A percentile compares a stretch with the other conserved stretches of the same genome.
Evolutionary conservation across 768 basidiomycete species (phyloP).

Genomic region (Daedaleopsis nitida): DNA sequence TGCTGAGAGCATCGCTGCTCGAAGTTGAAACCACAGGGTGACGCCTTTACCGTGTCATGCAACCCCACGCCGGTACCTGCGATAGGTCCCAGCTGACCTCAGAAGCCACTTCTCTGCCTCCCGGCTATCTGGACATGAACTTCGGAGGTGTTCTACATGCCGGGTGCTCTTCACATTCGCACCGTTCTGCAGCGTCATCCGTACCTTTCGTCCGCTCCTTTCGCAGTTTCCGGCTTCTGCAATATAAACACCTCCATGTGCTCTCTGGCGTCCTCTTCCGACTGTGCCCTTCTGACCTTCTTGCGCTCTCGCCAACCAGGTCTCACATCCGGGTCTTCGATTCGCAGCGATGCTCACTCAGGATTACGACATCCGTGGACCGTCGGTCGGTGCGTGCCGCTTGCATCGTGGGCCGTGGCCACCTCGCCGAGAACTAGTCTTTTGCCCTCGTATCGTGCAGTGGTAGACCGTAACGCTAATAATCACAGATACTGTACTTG

Average conservation of each 20-base stretch:
- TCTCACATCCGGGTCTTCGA: too few relatives aligned
- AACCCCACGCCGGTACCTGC: not conserved
- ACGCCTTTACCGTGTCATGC: not conserved
- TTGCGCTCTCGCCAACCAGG: not conserved
- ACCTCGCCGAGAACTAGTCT: too few relatives aligned
- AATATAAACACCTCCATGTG: not conserved
- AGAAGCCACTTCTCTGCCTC: not conserved
- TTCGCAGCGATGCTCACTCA: too few relatives aligned
- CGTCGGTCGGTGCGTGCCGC: too few relatives aligned
- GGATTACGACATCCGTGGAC: too few relatives aligned
- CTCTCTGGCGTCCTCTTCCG: not conserved
- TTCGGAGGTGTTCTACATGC: not conserved
- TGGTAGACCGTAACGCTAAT: too few relatives aligned
- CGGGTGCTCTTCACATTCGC: not conserved
- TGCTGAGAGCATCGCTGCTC: not conserved
- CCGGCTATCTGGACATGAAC: not conserved
- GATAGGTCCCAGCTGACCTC: not conserved
- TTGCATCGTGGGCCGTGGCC: too few relatives aligned
- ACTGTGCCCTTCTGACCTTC: not conserved
- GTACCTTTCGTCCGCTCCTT: not conserved
- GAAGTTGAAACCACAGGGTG: not conserved
- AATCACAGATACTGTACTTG: too few relatives aligned
- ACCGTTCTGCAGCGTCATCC: not conserved
- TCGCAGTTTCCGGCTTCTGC: conserved; percentile 1
- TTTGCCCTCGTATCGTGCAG: too few relatives aligned